These are phyloP conservation scores for Hypoxylon sp. DNA, from an alignment of 2,329 filamentous ascomycete species.

Conservation along the genomic window DNA sequence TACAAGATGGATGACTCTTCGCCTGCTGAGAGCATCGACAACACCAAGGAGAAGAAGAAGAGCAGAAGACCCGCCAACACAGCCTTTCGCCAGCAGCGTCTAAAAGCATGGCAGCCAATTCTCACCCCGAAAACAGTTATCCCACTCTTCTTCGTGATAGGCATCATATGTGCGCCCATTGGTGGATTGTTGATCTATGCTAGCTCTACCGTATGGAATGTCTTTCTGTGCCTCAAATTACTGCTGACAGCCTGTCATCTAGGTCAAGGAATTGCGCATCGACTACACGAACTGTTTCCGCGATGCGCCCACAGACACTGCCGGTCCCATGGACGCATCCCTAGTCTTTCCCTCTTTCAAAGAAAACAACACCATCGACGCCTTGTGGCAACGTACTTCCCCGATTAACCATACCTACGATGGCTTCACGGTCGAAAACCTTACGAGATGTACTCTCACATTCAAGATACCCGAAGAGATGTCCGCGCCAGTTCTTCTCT, in stretches of 20 bases:
- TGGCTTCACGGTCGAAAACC: slow-evolving; percentile 34
- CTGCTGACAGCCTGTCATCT: slow-evolving; percentile 37
- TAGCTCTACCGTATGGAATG: slow-evolving; percentile 75
- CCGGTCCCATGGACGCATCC: slow-evolving; percentile 65
- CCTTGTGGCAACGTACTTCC: slow-evolving; percentile 55
- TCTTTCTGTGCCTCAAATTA: background rate
- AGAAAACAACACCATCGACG: slow-evolving; percentile 56
- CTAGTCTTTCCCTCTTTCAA: slow-evolving; percentile 80
- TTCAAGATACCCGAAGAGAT: slow-evolving; percentile 86
- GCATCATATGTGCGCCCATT: slow-evolving; percentile 91
- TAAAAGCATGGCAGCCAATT: slow-evolving; percentile 99
- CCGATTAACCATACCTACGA: slow-evolving; percentile 55
- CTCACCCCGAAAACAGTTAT: slow-evolving; percentile 86
- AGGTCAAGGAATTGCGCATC: slow-evolving; percentile 92
- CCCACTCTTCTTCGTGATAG: slow-evolving; percentile 78
- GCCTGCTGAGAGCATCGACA: slow-evolving; percentile 64
- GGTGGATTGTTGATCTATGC: slow-evolving; percentile 89
- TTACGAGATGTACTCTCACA: slow-evolving; percentile 75
- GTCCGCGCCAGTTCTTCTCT: slow-evolving; percentile 86
- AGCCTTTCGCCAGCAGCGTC: slow-evolving; percentile 93
- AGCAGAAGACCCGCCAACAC: slow-evolving; percentile 94
- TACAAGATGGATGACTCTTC: slow-evolving; percentile 63
- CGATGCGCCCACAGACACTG: slow-evolving; percentile 62
- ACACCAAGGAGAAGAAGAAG: slow-evolving; percentile 82
- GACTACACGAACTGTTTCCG: slow-evolving; percentile 86